These are phyloP conservation scores for Plantago coronopus DNA, from an alignment of 305 asterid species.

Conservation along the genomic window DNA sequence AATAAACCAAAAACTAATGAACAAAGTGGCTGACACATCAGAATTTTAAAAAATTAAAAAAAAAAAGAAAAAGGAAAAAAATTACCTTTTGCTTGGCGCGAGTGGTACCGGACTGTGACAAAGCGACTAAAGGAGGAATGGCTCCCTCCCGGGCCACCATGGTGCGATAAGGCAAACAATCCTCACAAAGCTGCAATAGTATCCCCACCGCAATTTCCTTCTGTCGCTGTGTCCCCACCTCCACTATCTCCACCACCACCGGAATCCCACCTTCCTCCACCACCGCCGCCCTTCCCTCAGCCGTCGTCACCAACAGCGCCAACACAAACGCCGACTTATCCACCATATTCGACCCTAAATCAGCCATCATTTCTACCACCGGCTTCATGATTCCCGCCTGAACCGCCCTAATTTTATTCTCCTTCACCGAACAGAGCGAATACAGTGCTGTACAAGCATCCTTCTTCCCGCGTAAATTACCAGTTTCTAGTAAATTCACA, in stretches of 20 bases:
- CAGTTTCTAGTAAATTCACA: slow-evolving; percentile 61
- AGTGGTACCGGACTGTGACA: slow-evolving; percentile 81
- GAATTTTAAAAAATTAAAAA: no score
- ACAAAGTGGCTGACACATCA: not conserved
- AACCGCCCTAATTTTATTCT: slow-evolving; percentile 68
- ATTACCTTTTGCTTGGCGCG: slow-evolving; percentile 90
- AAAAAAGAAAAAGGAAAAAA: not conserved
- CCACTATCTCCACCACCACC: slow-evolving; percentile 87
- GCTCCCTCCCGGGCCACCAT: slow-evolving; percentile 98
- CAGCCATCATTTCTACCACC: slow-evolving; percentile 86
- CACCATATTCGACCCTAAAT: slow-evolving; percentile 84
- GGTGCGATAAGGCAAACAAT: slow-evolving; percentile 60
- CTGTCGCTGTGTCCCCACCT: slow-evolving; percentile 84
- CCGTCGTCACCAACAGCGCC: slow-evolving; percentile 49
- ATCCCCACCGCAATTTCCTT: slow-evolving; percentile 86
- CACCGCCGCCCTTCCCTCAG: slow-evolving; percentile 69
- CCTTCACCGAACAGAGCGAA: slow-evolving; percentile 74
- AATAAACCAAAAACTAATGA: not conserved
- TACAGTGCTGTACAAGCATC: slow-evolving; percentile 91
- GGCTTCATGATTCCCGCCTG: slow-evolving; percentile 88
- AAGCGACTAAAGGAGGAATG: slow-evolving; percentile 83
- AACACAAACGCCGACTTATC: slow-evolving; percentile 81
- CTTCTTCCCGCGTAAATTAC: slow-evolving; percentile 71
- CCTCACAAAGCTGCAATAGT: slow-evolving; percentile 74
- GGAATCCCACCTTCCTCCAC: slow-evolving; percentile 96